Base-by-base conservation (phyloP, 306 rosid genomes). In the Rosa multiflora region DNA sequence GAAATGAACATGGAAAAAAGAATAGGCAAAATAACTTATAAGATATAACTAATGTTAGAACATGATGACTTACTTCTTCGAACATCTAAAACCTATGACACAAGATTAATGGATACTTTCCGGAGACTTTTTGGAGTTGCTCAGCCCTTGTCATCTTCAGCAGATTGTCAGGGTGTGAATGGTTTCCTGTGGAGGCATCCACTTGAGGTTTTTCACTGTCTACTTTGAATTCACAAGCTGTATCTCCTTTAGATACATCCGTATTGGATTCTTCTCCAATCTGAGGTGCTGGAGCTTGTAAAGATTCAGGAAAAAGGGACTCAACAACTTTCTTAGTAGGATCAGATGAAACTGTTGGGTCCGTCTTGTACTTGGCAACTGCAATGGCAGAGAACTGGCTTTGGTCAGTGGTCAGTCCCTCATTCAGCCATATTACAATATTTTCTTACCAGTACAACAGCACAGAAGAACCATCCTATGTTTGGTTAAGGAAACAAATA, bases 361-460 rank as follows among this genome's bases (percentile, higher is more conserved):
- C 49, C 49, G 1, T 15, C 73, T n/a, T 37, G n/a, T 5, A 21
- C 20, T 48, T 49, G 44, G n/a, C 49, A 42, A 42, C 72, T 59
- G 32, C 70, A 71, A 79, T 47, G 61, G 66, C 12, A 8, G 56
- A 70, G 10, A 70, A 39, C 17, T 39, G 23, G 21, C 21, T 64
- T 6, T 15, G 44, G 55, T 55, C 51, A 44, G 48, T 78, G 44
- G n/a, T 58, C 76, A 78, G 63, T 70, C 55, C 48, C 35, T 40
- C 62, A 64, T 64, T 32, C 69, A 29, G 70, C 13, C 23, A 64
- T 64, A 14, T 5, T 64, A 15, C 70, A 35, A 32, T 64, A 64
- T 6, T 40, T 2, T 39, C 20, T 67, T 26, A 39, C 72, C 48
- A 17, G 9, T 51, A 49, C 8, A 70, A 70, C 56, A 70, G 56